Percentiles rank a stretch among this genome's conserved stretches.
Conservation (phyloP, 2,329 filamentous ascomycete genomes). For the Pyrenochaeta sp. region DNA sequence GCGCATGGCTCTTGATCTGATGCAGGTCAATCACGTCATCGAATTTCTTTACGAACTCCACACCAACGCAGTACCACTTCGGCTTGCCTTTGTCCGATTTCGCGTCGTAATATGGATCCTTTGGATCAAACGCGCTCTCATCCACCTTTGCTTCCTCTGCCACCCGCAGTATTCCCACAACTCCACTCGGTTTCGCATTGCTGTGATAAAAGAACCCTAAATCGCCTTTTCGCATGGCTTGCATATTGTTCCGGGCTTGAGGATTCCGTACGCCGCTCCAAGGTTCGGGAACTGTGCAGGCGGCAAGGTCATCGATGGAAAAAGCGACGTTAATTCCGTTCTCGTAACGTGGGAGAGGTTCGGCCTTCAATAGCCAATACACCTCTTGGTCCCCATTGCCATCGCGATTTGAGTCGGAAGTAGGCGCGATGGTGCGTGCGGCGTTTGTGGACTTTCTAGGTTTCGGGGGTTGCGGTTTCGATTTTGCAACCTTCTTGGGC, state of each 20-base stretch:
- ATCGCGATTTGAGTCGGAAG: slow-evolving; percentile 38
- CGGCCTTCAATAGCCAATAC: slow-evolving; percentile 62
- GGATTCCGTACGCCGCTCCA: slow-evolving; percentile 76
- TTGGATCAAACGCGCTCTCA: slow-evolving; percentile 74
- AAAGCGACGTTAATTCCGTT: slow-evolving; percentile 91
- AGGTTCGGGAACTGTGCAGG: slow-evolving; percentile 77
- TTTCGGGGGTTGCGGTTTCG: slow-evolving; percentile 13
- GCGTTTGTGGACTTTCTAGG: slow-evolving; percentile 13
- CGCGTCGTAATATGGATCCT: slow-evolving; percentile 83
- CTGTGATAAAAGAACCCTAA: slow-evolving; percentile 97
- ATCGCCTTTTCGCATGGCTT: slow-evolving; percentile 89
- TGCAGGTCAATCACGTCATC: slow-evolving; percentile 72
- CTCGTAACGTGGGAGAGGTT: slow-evolving; percentile 86
- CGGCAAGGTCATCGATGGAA: slow-evolving; percentile 87
- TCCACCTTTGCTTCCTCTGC: slow-evolving; percentile 85
- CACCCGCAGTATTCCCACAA: slow-evolving; percentile 89
- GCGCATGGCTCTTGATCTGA: slow-evolving; percentile 72
- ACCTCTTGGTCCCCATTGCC: slow-evolving; percentile 37
- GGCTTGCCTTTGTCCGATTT: slow-evolving; percentile 74
- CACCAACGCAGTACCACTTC: slow-evolving; percentile 90
- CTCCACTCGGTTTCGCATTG: slow-evolving; percentile 87
- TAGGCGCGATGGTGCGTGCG: slow-evolving; percentile 18
- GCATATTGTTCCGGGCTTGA: slow-evolving; percentile 84
- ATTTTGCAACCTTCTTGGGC: slow-evolving; percentile 31
- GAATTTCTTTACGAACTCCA: slow-evolving; percentile 87